A percentile compares a stretch with the other conserved stretches of the same genome.
phyloP scores from a whole-genome alignment of 805 yeast species.

The Hanseniaspora hatyaiensis region DNA sequence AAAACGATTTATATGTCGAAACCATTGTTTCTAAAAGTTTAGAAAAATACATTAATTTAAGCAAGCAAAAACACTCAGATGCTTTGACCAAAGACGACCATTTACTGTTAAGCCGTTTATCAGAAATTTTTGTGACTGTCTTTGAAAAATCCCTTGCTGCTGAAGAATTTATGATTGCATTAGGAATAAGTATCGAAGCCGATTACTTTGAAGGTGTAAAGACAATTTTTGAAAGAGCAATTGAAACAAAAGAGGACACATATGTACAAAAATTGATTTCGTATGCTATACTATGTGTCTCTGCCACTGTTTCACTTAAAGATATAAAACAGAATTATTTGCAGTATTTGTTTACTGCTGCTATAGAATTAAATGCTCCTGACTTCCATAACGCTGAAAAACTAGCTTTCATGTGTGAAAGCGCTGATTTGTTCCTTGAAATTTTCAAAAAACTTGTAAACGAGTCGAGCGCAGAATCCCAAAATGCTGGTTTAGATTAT shows the following conservation, averaged over 20 bases:
- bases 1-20: constrained; percentile 75
- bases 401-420: constrained; percentile 79
- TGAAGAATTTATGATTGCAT: constrained; percentile 65
- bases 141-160: constrained; percentile 60
- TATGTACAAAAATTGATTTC: constrained; percentile 45
- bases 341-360: constrained; percentile 47
- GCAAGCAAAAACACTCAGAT: constrained; percentile 36
- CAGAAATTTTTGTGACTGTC: constrained; percentile 73
- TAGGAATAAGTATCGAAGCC: constrained; percentile 85
- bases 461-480: constrained; percentile 22
- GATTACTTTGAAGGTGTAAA: constrained; percentile 73
- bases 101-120: constrained; percentile 49
- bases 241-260: constrained; percentile 38
- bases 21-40: constrained; percentile 90
- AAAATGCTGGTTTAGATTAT: constrained; percentile 53
- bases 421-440: constrained; percentile 53
- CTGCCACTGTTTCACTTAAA: constrained; percentile 53
- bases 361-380: constrained; percentile 47
- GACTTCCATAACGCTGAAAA: constrained; percentile 79
- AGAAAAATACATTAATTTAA: constrained; percentile 58
- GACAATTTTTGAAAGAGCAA: constrained; percentile 37
- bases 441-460: constrained; percentile 38
- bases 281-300: constrained; percentile 65
- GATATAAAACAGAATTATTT: constrained; percentile 56
- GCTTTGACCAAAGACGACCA: constrained; percentile 24